phyloP scores from a whole-genome alignment of 202 grass and related monocot genomes.

The Eragrostis tef region DNA sequence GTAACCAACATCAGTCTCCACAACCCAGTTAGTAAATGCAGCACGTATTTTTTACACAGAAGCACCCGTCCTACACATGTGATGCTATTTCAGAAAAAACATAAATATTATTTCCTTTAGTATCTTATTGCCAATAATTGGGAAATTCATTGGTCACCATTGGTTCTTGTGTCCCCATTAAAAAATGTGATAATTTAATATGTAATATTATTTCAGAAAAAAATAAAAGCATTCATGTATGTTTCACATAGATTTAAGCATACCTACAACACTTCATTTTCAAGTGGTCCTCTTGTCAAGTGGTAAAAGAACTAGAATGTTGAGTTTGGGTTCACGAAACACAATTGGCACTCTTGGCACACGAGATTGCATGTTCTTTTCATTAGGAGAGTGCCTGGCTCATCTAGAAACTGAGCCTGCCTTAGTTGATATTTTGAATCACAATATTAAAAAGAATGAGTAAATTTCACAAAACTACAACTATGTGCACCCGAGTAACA shows the following conservation, averaged over 20 bases:
- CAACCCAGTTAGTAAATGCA: background rate
- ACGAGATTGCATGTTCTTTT: background rate
- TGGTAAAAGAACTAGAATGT: too few relatives aligned
- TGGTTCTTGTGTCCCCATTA: background rate
- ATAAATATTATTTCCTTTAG: too few relatives aligned
- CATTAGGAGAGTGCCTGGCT: background rate
- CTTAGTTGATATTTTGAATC: too few relatives aligned
- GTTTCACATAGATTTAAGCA: background rate
- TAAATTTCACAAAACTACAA: too few relatives aligned
- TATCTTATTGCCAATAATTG: background rate
- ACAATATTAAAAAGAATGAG: background rate
- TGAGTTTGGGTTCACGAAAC: too few relatives aligned
- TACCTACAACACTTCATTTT: background rate
- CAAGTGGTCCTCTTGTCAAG: background rate
- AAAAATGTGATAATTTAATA: background rate
- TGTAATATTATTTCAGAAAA: background rate
- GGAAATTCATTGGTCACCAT: background rate
- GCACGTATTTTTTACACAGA: conserved; percentile 16
- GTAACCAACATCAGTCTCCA: background rate
- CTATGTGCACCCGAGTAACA: too few relatives aligned
- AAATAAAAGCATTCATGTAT: background rate
- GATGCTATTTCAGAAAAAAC: too few relatives aligned
- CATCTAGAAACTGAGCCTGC: background rate
- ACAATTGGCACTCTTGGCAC: too few relatives aligned
- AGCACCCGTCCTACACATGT: background rate